Evolutionary conservation across 148 eudicot genomes (phyloP).

Genomic region (Persicaria tinctoria): DNA sequence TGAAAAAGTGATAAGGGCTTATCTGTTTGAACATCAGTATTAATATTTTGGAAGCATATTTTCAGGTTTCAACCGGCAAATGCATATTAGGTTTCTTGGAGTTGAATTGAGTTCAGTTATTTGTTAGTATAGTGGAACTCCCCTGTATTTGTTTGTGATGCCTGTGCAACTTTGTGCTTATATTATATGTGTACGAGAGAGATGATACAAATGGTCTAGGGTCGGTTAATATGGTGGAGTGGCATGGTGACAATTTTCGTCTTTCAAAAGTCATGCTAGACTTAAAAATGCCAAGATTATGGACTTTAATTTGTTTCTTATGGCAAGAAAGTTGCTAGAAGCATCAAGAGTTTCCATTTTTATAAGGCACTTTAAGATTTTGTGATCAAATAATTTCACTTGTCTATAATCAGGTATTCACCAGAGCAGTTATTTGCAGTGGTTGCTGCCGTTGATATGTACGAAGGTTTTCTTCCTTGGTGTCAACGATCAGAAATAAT

Average conservation of each 20-base stretch:
- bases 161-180: background rate
- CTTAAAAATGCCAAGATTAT: background rate
- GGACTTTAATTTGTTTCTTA: background rate
- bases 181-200: background rate
- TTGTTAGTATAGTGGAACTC: background rate
- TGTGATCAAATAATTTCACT: background rate
- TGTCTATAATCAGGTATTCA: conserved; percentile 47
- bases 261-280: background rate
- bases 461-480: conserved; percentile 91
- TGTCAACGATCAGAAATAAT: conserved; percentile 76
- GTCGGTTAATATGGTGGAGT: background rate
- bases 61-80: background rate
- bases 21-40: background rate
- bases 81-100: background rate
- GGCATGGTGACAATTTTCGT: background rate
- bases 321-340: background rate
- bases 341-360: background rate
- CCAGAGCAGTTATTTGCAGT: conserved; percentile 90
- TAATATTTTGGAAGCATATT: background rate
- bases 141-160: background rate
- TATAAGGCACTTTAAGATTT: background rate
- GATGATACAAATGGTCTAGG: background rate
- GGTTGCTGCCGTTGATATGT: conserved; percentile 94
- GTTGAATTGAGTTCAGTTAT: background rate
- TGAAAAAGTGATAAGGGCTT: background rate